These are phyloP conservation scores for Phytophthora vignae DNA, from an alignment of 352 stramenopile species.

Conservation along the genomic window DNA sequence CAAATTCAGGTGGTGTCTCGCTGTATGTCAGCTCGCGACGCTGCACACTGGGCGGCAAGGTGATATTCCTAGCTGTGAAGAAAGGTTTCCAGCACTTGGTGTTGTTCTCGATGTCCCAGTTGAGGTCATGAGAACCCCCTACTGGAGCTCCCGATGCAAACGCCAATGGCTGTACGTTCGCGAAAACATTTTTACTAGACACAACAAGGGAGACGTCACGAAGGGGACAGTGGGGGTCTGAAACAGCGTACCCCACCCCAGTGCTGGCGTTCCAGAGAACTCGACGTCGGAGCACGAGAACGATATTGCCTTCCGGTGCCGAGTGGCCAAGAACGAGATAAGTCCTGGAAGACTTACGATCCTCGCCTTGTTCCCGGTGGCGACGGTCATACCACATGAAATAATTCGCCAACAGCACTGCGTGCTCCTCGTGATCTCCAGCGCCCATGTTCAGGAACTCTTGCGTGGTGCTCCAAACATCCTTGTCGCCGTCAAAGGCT, in stretches of 20 bases:
- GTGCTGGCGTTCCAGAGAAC: constrained; percentile 93
- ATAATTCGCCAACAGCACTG: constrained; percentile 92
- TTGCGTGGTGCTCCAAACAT: constrained; percentile 92
- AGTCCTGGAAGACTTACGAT: constrained; percentile 24
- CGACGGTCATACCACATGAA: constrained; percentile 85
- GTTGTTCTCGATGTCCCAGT: constrained; percentile 88
- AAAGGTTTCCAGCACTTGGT: constrained; percentile 89
- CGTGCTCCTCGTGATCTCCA: constrained; percentile 92
- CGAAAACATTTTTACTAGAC: constrained; percentile 91
- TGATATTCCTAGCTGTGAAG: constrained; percentile 47
- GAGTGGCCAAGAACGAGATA: constrained; percentile 91
- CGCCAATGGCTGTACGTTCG: constrained; percentile 79
- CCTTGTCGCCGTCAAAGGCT: constrained; percentile 74
- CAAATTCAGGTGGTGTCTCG: constrained; percentile 57
- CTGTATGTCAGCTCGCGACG: constrained; percentile 63
- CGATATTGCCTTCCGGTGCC: constrained; percentile 88
- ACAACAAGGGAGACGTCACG: constrained; percentile 88
- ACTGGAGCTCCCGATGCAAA: neutral
- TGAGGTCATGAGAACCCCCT: constrained; percentile 60
- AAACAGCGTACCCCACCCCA: constrained; percentile 76
- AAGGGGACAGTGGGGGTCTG: constrained; percentile 87
- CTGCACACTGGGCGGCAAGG: constrained; percentile 52
- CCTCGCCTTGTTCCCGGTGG: constrained; percentile 35
- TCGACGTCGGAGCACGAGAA: constrained; percentile 80
- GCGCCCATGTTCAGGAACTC: constrained; percentile 91